Evolutionary conservation across 371 early-diverging fungal genomes (phyloP).

Genomic region (Actinomortierella ambigua): DNA sequence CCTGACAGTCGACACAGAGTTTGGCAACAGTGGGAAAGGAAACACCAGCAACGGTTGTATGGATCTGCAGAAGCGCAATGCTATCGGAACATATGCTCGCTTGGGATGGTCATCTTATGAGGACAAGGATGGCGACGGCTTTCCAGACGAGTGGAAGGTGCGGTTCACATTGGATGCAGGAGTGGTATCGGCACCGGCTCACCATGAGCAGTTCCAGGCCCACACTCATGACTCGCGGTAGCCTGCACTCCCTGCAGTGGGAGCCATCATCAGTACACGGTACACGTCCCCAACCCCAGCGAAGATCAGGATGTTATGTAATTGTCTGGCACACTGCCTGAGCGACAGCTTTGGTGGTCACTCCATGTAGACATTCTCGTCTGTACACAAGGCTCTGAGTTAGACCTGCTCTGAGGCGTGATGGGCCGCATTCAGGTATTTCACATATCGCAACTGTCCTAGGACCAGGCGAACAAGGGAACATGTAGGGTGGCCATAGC

Average conservation of each 20-base stretch:
- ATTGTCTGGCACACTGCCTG: conserved; percentile 46
- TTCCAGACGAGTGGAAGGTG: conserved; percentile 60
- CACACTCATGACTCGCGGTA: conserved; percentile 28
- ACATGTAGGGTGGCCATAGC: too few species aligned
- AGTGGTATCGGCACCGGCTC: conserved; percentile 55
- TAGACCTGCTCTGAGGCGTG: conserved; percentile 51
- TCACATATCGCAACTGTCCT: too few species aligned
- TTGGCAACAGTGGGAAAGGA: too few species aligned
- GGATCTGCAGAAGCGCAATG: conserved; percentile 50
- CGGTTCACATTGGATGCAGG: conserved; percentile 57
- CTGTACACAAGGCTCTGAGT: conserved; percentile 52
- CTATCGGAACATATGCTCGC: conserved; percentile 57
- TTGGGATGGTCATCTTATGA: conserved; percentile 62
- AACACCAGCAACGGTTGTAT: conserved; percentile 9
- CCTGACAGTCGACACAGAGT: conserved; percentile 51
- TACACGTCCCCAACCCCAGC: conserved; percentile 39
- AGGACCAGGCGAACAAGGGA: too few species aligned
- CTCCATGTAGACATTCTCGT: conserved; percentile 53
- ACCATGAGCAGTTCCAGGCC: conserved; percentile 55
- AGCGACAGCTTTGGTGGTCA: conserved; percentile 47
- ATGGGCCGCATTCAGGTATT: conserved; percentile 55
- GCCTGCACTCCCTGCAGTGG: conserved; percentile 42
- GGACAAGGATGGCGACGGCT: conserved; percentile 60
- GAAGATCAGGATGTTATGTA: conserved; percentile 46
- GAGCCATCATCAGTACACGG: conserved; percentile 17